A percentile compares a stretch with the other conserved stretches of the same genome.
These are phyloP conservation scores for Extremus antarcticus DNA, from an alignment of 495 filamentous ascomycete species.

Conservation along the genomic window DNA sequence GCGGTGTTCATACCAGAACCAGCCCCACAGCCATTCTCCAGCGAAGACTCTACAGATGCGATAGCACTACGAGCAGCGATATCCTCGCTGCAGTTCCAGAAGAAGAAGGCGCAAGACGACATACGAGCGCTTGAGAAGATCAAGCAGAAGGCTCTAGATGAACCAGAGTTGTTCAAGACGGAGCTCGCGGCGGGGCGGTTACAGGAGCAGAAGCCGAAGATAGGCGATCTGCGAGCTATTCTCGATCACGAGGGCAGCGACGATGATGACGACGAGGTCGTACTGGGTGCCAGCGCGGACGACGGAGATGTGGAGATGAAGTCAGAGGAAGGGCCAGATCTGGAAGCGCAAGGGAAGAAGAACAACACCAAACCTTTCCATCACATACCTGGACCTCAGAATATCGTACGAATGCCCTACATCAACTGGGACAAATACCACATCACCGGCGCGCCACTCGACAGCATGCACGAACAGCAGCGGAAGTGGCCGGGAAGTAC, in stretches of 20 bases:
- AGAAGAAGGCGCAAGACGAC: constrained; percentile 60
- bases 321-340: constrained; percentile 4
- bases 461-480: constrained; percentile 76
- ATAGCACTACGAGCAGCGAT: constrained; percentile 73
- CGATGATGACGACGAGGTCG: constrained; percentile 4
- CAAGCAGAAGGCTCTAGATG: constrained; percentile 51
- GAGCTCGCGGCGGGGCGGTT: constrained; percentile 50
- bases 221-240: constrained; percentile 27
- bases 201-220: constrained; percentile 19
- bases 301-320: constrained; percentile 27
- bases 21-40: constrained; percentile 54
- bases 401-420: constrained; percentile 68
- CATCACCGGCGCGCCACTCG: constrained; percentile 65
- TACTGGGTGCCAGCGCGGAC: constrained; percentile 15
- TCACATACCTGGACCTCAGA: constrained; percentile 65
- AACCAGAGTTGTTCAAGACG: constrained; percentile 57
- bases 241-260: constrained; percentile 29
- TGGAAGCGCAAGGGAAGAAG: not conserved
- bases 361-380: constrained; percentile 17
- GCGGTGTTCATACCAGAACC: constrained; percentile 36
- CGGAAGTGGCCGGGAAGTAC: constrained; percentile 40
- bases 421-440: constrained; percentile 89
- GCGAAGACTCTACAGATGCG: constrained; percentile 71
- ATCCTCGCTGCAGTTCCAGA: constrained; percentile 72
- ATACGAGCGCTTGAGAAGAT: constrained; percentile 51